Evolutionary conservation across 495 filamentous ascomycete genomes (phyloP), one percentile per base, ranked within the genome.

Genomic region (Tuber melanosporum): DNA sequence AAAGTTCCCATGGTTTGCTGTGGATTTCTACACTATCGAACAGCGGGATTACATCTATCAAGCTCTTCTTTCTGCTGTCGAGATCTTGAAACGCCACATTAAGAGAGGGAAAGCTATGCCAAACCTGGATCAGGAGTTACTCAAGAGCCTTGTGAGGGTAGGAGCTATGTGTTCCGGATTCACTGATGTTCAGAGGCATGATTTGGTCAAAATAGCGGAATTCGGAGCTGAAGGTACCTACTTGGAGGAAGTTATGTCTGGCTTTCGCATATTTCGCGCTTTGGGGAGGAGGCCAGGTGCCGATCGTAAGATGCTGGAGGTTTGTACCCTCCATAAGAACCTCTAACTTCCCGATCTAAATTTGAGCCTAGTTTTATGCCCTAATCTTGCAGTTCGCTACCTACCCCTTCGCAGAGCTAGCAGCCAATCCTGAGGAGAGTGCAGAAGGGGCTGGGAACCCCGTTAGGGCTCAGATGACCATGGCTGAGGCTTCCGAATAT

Each of bases 31-130:
- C 74, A 83, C 82, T 36, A 76, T 83, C 44, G 74, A 81, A 39
- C 82, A 83, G 75, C 82, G 82, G 2, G 82, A 83, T 47, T 83
- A 81, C 69, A 83, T 83, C 43, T 83, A 80, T 20, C 78, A 83
- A 52, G 79, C 82, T 9, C 71, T 83, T 6, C 74, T 81, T 47
- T 76, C 78, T 49, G 82, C 82, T 71, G 76, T 78, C 43, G 82
- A 83, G 73, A 83, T 83, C 43, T 77, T 83, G 26, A 83, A 83
- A 83, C 82, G 82, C 32, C 82, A 83, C 72, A 83, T 83, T 26
- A 83, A 83, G 73, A 82, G 83, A 10, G 82, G 82, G 14, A 83
- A 83, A 36, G 72, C 82, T 41, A 83, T 81, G 79, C 82, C 82
- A 49, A 83, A 83, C 71, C 66, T 83, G 57, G 82, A 83, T 73